Conservation (phyloP, 2,329 filamentous ascomycete genomes). For the Colletotrichum sublineola region DNA sequence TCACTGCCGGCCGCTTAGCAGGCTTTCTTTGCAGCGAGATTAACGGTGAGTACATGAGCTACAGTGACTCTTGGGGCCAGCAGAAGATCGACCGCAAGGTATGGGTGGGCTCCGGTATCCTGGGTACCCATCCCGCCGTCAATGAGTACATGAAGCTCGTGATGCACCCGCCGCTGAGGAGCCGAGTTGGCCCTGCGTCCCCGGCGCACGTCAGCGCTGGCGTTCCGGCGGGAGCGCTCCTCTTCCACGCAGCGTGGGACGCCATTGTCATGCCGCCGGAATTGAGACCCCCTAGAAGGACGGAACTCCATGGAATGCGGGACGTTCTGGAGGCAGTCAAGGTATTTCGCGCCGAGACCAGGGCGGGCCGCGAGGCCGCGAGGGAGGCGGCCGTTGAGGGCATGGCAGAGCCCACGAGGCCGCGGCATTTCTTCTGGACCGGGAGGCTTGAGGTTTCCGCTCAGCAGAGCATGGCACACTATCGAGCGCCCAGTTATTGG, state of each 20-base stretch:
- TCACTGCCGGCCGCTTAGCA: conserved; percentile 45
- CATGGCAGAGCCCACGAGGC: conserved; percentile 37
- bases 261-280: conserved; percentile 57
- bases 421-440: conserved; percentile 53
- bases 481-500: conserved; percentile 37
- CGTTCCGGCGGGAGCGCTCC: conserved; percentile 58
- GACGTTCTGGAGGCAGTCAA: conserved; percentile 60
- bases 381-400: conserved; percentile 36
- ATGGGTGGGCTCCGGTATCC: conserved; percentile 61
- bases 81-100: conserved; percentile 52
- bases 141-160: conserved; percentile 63
- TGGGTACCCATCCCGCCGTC: conserved; percentile 54
- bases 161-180: conserved; percentile 51
- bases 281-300: conserved; percentile 47
- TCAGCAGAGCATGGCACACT: conserved; percentile 41
- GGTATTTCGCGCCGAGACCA: conserved; percentile 53
- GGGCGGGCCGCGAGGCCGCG: conserved; percentile 47
- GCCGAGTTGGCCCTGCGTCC: conserved; percentile 60
- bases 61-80: conserved; percentile 48
- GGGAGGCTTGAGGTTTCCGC: conserved; percentile 54
- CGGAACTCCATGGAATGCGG: conserved; percentile 54
- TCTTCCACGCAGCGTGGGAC: conserved; percentile 68
- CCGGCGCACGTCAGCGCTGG: conserved; percentile 65
- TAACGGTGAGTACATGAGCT: conserved; percentile 48
- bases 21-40: conserved; percentile 47